phyloP scores from a whole-genome alignment of 2,329 filamentous ascomycete genomes.

The Bertia moriformis region DNA sequence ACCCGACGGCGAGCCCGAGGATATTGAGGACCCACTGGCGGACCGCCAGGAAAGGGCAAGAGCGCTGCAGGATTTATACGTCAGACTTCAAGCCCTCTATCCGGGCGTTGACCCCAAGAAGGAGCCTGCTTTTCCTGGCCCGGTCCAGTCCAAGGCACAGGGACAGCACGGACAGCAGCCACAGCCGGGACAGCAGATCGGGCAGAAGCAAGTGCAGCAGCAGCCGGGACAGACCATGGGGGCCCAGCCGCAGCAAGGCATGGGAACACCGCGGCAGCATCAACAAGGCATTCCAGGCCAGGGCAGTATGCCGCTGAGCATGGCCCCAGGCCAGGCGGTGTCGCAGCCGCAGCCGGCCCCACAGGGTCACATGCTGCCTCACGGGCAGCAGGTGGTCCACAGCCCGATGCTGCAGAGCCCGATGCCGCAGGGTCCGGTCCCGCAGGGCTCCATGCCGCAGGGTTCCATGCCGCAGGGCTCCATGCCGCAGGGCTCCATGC shows the following conservation, averaged over 20 bases:
- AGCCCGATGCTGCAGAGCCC: too few species aligned
- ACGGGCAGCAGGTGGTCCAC: too few species aligned
- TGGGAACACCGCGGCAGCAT: background rate
- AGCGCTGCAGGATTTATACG: background rate
- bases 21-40: background rate
- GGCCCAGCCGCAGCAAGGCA: background rate
- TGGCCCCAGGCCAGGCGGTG: too few species aligned
- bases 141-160: constrained; percentile 6
- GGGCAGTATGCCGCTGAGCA: too few species aligned
- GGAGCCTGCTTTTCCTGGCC: background rate
- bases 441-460: too few species aligned
- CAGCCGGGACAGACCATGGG: background rate
- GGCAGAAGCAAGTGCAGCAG: constrained; percentile 2
- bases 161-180: constrained; percentile 13
- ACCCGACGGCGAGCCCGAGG: background rate
- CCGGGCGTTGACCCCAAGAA: background rate
- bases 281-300: background rate
- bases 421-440: too few species aligned
- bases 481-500: background rate
- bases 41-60: background rate
- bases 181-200: too few species aligned
- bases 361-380: too few species aligned
- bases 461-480: background rate
- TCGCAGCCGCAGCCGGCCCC: too few species aligned
- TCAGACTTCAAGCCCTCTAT: background rate